Conservation (phyloP, 495 filamentous ascomycete genomes). For the Cercophora newfieldiana region DNA sequence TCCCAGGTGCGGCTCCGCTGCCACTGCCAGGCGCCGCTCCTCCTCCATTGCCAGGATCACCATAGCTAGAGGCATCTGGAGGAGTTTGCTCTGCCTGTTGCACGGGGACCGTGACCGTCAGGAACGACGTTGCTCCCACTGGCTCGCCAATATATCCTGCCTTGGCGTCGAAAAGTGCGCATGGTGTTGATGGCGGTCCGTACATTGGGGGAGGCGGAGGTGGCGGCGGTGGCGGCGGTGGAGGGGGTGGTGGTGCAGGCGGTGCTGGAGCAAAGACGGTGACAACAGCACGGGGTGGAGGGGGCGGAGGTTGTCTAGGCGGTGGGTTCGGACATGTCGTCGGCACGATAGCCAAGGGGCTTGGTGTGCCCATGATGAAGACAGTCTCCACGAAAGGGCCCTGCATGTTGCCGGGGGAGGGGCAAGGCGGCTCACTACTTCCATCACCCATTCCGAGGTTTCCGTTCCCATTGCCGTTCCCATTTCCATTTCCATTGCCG, state of each 20-base stretch:
- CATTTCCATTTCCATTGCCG: conserved; percentile 13
- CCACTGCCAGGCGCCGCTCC: conserved; percentile 16
- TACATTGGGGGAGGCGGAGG: conserved; percentile 17
- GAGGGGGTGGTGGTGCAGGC: conserved; percentile 9
- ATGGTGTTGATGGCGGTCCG: conserved; percentile 13
- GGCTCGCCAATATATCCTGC: background rate
- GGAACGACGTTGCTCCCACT: conserved; percentile 16
- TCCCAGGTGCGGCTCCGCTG: conserved; percentile 17
- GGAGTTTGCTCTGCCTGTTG: conserved; percentile 6
- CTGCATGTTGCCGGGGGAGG: conserved; percentile 12
- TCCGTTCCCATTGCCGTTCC: conserved; percentile 6
- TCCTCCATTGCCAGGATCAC: conserved; percentile 13
- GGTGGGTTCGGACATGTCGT: conserved; percentile 9
- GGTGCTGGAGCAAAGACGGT: conserved; percentile 1
- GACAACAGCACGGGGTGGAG: background rate
- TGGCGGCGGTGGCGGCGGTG: conserved; percentile 14
- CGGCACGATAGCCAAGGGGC: conserved; percentile 9
- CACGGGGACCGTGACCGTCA: conserved; percentile 22
- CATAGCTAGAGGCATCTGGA: conserved; percentile 2
- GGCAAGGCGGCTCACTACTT: background rate
- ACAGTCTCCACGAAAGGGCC: conserved; percentile 17
- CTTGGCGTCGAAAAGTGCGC: conserved; percentile 17
- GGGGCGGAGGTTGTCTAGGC: conserved; percentile 9
- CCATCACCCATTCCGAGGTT: conserved; percentile 5
- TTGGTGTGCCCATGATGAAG: conserved; percentile 10